Evolutionary conservation across 1,139 yeast species (phyloP).

Genomic region (Saccharomyces uvarum): DNA sequence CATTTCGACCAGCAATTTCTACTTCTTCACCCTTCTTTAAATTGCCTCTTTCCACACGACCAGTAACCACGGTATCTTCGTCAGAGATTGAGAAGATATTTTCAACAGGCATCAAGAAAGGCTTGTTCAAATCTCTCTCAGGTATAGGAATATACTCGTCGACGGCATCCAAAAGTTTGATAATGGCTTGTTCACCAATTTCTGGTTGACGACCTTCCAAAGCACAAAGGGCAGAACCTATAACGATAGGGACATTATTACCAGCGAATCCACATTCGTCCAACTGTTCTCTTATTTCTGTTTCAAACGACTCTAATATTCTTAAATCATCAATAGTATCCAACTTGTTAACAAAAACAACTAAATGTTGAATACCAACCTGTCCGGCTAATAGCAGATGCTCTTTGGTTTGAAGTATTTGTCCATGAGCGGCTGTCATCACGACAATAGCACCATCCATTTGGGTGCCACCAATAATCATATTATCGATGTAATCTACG

Average conservation of each 20-base stretch:
- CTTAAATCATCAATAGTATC: constrained; percentile 97
- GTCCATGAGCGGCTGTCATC: constrained; percentile 98
- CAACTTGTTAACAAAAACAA: constrained; percentile 95
- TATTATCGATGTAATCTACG: constrained; percentile 96
- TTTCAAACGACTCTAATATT: constrained; percentile 98
- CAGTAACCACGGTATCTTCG: constrained; percentile 98
- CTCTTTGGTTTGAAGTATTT: constrained; percentile 99
- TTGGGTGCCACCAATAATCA: constrained; percentile 99
- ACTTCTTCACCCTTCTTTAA: constrained; percentile 97
- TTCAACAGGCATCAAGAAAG: constrained; percentile 95
- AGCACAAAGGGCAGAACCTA: constrained; percentile 98
- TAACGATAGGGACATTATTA: constrained; percentile 92
- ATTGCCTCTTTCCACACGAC: constrained; percentile 97
- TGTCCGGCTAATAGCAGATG: constrained; percentile 97
- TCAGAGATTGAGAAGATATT: constrained; percentile 97
- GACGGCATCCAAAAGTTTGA: constrained; percentile 80
- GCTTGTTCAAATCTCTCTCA: constrained; percentile 87
- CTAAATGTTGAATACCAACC: constrained; percentile 96
- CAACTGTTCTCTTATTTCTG: constrained; percentile 98
- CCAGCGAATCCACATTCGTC: constrained; percentile 92
- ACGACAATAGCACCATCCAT: constrained; percentile 99
- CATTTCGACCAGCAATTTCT: constrained; percentile 90
- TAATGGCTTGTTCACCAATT: constrained; percentile 82
- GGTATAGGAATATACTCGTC: constrained; percentile 97
- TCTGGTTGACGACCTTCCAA: constrained; percentile 83